Percentiles rank a stretch among this genome's conserved stretches.
Evolutionary conservation across 2,329 filamentous ascomycete genomes (phyloP).

Genomic region (Trichoderma breve): DNA sequence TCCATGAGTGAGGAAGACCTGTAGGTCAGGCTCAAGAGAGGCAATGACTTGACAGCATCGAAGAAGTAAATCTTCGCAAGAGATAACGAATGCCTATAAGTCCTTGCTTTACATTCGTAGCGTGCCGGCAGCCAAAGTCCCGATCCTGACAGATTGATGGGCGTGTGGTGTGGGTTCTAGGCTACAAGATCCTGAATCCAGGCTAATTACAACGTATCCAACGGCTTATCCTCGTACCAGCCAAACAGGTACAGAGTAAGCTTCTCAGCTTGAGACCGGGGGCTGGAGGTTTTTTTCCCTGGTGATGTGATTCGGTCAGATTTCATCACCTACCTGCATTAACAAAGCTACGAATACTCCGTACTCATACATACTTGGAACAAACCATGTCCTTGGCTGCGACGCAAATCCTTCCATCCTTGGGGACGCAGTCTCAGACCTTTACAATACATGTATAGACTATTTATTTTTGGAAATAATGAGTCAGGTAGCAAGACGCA

Average conservation of each 20-base stretch:
- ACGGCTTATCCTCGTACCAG: neutral
- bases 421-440: neutral
- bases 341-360: neutral
- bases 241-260: too few relatives aligned
- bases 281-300: neutral
- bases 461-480: neutral
- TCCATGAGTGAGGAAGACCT: neutral
- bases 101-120: neutral
- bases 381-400: neutral
- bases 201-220: neutral
- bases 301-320: neutral
- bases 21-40: neutral
- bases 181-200: neutral
- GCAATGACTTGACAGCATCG: neutral
- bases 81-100: neutral
- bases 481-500: neutral
- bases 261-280: neutral
- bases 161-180: neutral
- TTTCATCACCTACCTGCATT: neutral
- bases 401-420: neutral
- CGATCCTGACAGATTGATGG: neutral
- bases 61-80: neutral
- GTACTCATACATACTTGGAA: neutral
- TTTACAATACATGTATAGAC: neutral
- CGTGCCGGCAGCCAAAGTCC: neutral